Base-by-base conservation (phyloP, 805 yeast genomes). In the Lachancea thermotolerans region DNA sequence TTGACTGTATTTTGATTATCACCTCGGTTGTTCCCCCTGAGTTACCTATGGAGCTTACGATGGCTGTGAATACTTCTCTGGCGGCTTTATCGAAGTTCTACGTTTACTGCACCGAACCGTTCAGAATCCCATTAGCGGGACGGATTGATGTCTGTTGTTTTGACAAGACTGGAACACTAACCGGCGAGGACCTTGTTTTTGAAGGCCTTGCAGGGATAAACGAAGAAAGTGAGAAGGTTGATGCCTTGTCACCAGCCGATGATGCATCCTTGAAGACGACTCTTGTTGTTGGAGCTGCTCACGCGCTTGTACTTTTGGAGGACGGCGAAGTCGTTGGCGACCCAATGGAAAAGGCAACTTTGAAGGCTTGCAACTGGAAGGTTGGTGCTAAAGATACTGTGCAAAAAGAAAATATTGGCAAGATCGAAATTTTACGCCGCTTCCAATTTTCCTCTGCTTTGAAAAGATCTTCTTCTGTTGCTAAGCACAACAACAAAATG, bases 1-100 rank as follows among this genome's bases (percentile, higher is more conserved):
- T 93, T 60, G 98, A 93, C 68, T 93, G 99, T 81, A 85, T 93
- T 53, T 78, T 93, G 60, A 95, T 93, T 56, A 78, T 93, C 57
- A 93, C 99, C 15, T 90, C 98, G 41, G 99, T 93, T 52, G 99
- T 93, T 35, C 99, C 99, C 32, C 99, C 99, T 36, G 99, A 93
- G 70, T 76, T 93, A 55, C 99, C 99, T 48, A 93, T 93, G 98
- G 99, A 93, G 72, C 77, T 93, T 57, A 93, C 99, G 11, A 83
- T 93, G 91, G 98, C 99, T 49, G 99, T 93, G 35, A 93, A 93
- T 68, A 76, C 85, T 33, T 90, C 98, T 6, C 73, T 93, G 64
- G 79, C 89, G 48, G 89, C 97, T 2, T 74, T 93, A 53, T 81
- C 85, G 56, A 93, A 93, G 67, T 82, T 75, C 64, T 90, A 82